Percentiles rank a stretch among this genome's conserved stretches.
These are phyloP conservation scores for Aspergillus persii DNA, from an alignment of 2,329 filamentous ascomycete genomes.

Conservation along the genomic window DNA sequence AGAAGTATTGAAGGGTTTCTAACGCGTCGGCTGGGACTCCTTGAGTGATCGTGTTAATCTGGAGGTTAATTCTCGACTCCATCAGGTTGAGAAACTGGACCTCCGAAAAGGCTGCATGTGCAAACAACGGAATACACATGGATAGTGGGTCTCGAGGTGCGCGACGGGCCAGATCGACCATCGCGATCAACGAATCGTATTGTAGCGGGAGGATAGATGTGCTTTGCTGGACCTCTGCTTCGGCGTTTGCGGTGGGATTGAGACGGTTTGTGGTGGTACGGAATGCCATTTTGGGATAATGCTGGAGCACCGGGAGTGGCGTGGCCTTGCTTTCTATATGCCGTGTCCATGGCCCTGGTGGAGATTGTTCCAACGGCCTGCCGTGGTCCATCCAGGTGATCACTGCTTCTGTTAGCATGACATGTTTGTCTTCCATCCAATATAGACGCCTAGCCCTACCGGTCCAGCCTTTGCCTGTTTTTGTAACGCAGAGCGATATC, in stretches of 20 bases:
- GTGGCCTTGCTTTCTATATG: constrained; percentile 1
- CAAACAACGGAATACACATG: constrained; percentile 2
- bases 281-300: constrained; percentile 7
- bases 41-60: not conserved
- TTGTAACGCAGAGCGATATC: not conserved
- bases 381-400: constrained; percentile 2
- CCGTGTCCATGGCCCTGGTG: constrained; percentile 1
- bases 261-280: constrained; percentile 2
- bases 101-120: constrained; percentile 7
- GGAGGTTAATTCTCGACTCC: not conserved
- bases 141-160: not conserved
- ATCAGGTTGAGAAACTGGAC: constrained; percentile 5
- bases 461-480: not conserved
- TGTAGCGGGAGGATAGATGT: constrained; percentile 1
- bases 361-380: not conserved
- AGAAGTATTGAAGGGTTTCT: constrained; percentile 4
- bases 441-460: not conserved
- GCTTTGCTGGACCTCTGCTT: constrained; percentile 6
- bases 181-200: constrained; percentile 2
- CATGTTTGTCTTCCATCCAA: not conserved
- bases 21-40: not conserved
- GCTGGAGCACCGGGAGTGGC: constrained; percentile 2
- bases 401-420: not conserved
- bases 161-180: constrained; percentile 3
- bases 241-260: not conserved